Percentiles rank a stretch among this genome's conserved stretches.
phyloP scores from a whole-genome alignment of 75 land plant species.

The Cunninghamia lanceolata region DNA sequence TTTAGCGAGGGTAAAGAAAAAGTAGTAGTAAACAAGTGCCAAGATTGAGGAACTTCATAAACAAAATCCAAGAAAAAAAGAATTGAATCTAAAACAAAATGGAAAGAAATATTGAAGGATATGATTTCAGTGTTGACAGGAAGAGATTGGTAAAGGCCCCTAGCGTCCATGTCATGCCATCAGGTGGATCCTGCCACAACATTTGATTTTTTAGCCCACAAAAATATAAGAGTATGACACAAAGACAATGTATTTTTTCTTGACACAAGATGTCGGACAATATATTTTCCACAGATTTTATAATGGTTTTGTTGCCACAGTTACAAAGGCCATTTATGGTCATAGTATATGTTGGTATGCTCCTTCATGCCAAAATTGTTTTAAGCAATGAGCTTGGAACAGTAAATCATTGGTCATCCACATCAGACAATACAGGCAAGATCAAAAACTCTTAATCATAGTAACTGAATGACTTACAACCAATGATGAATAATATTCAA shows the following conservation, averaged over 20 bases:
- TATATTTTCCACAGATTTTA: neutral
- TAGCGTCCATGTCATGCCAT: slow-evolving; percentile 55
- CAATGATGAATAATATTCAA: neutral
- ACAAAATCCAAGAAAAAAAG: neutral
- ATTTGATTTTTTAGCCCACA: neutral
- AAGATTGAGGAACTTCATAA: neutral
- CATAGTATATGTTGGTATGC: neutral
- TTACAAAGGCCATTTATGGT: neutral
- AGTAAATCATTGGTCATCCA: neutral
- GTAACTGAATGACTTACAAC: neutral
- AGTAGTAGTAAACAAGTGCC: slow-evolving; percentile 32
- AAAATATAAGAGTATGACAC: neutral
- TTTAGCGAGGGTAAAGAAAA: slow-evolving; percentile 44
- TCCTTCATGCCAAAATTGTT: neutral
- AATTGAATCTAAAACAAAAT: neutral
- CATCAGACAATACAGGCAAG: too few relatives aligned
- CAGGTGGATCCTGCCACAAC: slow-evolving; percentile 44
- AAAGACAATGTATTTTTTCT: neutral
- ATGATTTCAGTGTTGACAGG: slow-evolving; percentile 59
- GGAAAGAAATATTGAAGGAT: slow-evolving; percentile 49
- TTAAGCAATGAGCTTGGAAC: neutral
- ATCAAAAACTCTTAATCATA: neutral
- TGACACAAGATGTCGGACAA: neutral
- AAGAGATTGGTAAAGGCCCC: slow-evolving; percentile 61
- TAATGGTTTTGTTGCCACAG: neutral